Conservation (phyloP, 2,329 filamentous ascomycete species). For the Hypoxylon sp. region DNA sequence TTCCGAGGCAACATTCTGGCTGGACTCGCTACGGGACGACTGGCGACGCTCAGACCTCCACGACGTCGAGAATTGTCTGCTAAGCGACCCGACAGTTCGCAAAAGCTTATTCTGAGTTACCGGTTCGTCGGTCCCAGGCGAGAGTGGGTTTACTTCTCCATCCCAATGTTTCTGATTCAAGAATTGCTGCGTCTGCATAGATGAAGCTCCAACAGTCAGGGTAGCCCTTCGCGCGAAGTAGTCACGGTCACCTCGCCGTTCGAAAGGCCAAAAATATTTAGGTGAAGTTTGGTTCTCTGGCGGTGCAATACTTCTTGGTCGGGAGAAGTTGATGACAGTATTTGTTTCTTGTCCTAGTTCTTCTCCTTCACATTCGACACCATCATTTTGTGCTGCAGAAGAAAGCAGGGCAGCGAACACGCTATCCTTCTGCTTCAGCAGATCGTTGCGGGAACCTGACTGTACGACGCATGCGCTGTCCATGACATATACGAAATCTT, state of each 20-base stretch:
- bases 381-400: constrained; percentile 20
- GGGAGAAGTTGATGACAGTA: constrained; percentile 42
- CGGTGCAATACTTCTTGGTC: constrained; percentile 38
- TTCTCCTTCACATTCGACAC: not conserved
- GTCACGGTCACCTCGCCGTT: constrained; percentile 4
- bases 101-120: not conserved
- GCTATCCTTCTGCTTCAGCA: constrained; percentile 62
- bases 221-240: constrained; percentile 21
- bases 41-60: constrained; percentile 1
- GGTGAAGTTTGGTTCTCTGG: constrained; percentile 31
- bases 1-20: constrained; percentile 5
- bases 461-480: constrained; percentile 78
- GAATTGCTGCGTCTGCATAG: constrained; percentile 11
- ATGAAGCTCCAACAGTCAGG: constrained; percentile 2
- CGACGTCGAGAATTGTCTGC: constrained; percentile 17
- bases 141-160: not conserved
- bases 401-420: constrained; percentile 63
- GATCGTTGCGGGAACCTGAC: constrained; percentile 73
- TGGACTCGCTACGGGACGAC: not conserved
- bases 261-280: constrained; percentile 36
- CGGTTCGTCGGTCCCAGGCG: not conserved
- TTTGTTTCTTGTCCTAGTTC: not conserved
- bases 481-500: constrained; percentile 86
- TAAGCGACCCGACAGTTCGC: constrained; percentile 7
- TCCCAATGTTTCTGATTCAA: constrained; percentile 10